Percentiles rank a stretch among this genome's conserved stretches.
phyloP scores from a whole-genome alignment of 139 green algal genomes.

The Choricystis sp. region DNA sequence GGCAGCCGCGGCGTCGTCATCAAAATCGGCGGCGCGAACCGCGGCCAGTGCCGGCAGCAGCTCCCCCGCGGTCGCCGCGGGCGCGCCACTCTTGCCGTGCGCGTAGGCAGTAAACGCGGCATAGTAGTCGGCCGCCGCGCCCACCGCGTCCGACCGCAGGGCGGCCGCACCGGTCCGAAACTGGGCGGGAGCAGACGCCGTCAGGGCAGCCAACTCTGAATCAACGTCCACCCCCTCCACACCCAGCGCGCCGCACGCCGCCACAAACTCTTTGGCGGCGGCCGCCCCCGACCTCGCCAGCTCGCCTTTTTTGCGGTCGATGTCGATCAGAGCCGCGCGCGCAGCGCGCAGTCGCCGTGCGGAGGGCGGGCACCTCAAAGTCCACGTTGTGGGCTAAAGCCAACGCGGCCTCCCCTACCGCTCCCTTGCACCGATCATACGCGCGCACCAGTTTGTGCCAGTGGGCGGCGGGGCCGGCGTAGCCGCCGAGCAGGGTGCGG shows the following conservation, averaged over 20 bases:
- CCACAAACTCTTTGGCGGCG: too few relatives aligned
- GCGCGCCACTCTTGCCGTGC: background rate
- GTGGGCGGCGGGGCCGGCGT: too few relatives aligned
- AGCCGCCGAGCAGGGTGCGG: background rate
- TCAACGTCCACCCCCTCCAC: background rate
- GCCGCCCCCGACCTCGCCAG: background rate
- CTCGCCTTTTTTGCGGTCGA: background rate
- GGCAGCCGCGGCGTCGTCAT: background rate
- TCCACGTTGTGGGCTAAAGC: background rate
- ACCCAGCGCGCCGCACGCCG: background rate
- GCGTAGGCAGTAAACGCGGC: background rate
- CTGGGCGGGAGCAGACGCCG: too few relatives aligned
- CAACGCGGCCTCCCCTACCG: background rate
- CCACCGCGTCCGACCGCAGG: background rate
- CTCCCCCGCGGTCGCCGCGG: background rate
- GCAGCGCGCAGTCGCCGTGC: background rate
- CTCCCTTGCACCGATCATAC: background rate
- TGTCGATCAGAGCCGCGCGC: background rate
- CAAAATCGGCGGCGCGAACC: background rate
- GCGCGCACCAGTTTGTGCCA: background rate
- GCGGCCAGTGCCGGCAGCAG: background rate
- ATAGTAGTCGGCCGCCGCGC: background rate
- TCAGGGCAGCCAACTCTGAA: background rate
- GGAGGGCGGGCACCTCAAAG: background rate
- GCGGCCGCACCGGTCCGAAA: background rate